Evolutionary conservation across 768 basidiomycete genomes (phyloP).

Genomic region (Amylocystis lapponica): DNA sequence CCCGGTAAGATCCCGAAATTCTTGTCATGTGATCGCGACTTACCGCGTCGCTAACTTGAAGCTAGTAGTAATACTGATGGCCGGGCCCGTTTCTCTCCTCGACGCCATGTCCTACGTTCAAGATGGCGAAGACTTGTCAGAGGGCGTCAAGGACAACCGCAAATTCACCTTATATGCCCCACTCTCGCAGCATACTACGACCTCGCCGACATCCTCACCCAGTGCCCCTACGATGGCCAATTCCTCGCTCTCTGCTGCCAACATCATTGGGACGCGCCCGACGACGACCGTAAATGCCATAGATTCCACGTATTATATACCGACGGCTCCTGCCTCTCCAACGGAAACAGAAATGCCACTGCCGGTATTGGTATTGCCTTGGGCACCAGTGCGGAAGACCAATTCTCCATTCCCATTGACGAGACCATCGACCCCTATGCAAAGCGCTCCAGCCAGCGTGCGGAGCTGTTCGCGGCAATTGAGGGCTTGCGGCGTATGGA

Average conservation of each 20-base stretch:
- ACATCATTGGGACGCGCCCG: not conserved
- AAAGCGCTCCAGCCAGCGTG: conserved; percentile 3
- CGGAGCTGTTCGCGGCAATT: conserved; percentile 5
- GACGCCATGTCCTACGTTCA: too few species aligned
- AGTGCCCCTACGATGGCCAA: not conserved
- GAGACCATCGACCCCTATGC: not conserved
- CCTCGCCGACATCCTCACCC: not conserved
- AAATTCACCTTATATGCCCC: too few species aligned
- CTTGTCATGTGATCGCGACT: too few species aligned
- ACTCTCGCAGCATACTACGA: too few species aligned
- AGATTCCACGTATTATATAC: conserved; percentile 26
- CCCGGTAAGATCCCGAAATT: too few species aligned
- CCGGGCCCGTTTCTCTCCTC: too few species aligned
- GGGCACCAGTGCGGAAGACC: not conserved
- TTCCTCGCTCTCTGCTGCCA: not conserved
- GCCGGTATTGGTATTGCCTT: conserved; percentile 26
- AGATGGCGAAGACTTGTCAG: too few species aligned
- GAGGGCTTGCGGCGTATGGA: not conserved
- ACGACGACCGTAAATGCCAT: conserved; percentile 13
- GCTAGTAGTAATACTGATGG: too few species aligned
- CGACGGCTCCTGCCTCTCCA: conserved; percentile 29
- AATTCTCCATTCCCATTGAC: not conserved
- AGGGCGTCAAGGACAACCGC: too few species aligned
- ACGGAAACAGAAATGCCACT: conserved; percentile 20
- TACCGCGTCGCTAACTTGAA: too few species aligned